phyloP scores from a whole-genome alignment of 2,329 filamentous ascomycete species.

The Pestalotiopsis sp. region DNA sequence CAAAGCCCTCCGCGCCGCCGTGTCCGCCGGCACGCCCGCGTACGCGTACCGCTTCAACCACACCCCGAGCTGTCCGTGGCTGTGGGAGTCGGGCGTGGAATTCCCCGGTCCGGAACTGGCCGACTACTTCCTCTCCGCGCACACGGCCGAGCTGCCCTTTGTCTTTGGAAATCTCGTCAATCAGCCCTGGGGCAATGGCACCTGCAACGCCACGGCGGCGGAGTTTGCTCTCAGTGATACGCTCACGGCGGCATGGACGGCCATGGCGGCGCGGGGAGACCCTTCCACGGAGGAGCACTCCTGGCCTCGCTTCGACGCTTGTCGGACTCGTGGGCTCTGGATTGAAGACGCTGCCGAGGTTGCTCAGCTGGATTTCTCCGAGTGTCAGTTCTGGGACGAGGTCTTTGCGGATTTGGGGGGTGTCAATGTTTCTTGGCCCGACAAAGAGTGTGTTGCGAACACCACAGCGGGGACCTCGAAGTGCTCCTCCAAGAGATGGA shows the following conservation, averaged over 20 bases:
- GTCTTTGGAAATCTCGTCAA: neutral
- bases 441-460: neutral
- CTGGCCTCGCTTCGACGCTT: neutral
- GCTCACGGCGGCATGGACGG: neutral
- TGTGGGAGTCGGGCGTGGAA: neutral
- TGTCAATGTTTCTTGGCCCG: neutral
- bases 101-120: neutral
- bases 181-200: neutral
- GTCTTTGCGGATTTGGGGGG: neutral
- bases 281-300: neutral
- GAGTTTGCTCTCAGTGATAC: neutral
- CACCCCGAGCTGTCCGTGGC: neutral
- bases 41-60: constrained; percentile 1
- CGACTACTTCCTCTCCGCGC: neutral
- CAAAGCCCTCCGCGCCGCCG: neutral
- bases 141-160: constrained; percentile 2
- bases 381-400: neutral
- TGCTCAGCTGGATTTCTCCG: neutral
- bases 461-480: neutral
- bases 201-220: neutral
- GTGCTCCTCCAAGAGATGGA: neutral
- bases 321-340: neutral
- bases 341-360: neutral
- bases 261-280: neutral
- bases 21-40: neutral